Evolutionary conservation across 164 flowering plant genomes (phyloP), one percentile per base, ranked within the genome.

Genomic region (Amborella trichopoda): DNA sequence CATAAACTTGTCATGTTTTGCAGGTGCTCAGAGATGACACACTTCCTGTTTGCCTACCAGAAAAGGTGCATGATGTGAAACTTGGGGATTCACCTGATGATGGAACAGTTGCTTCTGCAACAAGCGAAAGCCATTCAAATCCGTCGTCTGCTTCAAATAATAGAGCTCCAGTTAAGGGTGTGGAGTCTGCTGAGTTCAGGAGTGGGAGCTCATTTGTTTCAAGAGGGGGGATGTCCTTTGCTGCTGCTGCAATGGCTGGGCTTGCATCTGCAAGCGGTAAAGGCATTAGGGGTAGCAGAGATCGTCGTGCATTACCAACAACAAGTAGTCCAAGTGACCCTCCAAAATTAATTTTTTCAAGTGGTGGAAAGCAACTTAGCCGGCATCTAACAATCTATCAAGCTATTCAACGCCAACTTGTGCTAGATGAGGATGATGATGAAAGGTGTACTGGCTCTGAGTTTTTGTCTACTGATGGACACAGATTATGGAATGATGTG

Each of bases 201-300:
- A 66, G 73, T 60, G 73, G 80, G 21, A 65, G 52, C 59, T 65
- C 87, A 46, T 80, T 65, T 58, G 76, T 78, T 57, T 75, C 99
- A 28, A 80, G 75, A 66, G 95, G 99, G 50, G 86, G 79, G 24
- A 77, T 87, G 90, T 81, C 95, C 40, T 87, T 84, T 75, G 96
- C 95, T 56, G 95, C 99, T 48, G 96, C 95, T 60, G 94, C 96
- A 13, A 91, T 84, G 94, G 86, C 95, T 56, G 96, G 96, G 28
- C 82, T 82, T 62, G 67, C 88, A 48, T 72, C 99, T 48, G 76
- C 78, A 19, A 73, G 78, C 59, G 73, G 75, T 50, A 71, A 91
- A 73, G 91, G 94, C 51, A 48, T 74, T 18, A 69, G 81, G 60
- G 93, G 80, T 49, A 73, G 78, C 37, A 30, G 34, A n/a, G 40